Evolutionary conservation across 495 filamentous ascomycete genomes (phyloP).

Genomic region (Penicillium desertorum): DNA sequence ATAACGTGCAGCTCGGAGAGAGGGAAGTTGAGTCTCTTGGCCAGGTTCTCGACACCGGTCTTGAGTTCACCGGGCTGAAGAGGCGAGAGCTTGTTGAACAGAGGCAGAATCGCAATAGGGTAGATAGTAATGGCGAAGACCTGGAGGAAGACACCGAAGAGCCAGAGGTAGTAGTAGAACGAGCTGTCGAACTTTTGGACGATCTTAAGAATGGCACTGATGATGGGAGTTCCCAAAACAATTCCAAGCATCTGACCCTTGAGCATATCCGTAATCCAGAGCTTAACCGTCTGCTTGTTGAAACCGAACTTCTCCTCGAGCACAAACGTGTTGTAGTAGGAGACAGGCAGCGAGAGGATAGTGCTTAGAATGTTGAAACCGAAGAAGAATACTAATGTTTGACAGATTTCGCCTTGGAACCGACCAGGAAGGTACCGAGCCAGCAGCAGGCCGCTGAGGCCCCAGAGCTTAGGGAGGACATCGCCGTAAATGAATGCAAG

Average conservation of each 20-base stretch:
- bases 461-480: constrained; percentile 87
- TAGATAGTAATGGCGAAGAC: constrained; percentile 94
- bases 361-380: constrained; percentile 79
- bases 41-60: constrained; percentile 81
- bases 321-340: constrained; percentile 90
- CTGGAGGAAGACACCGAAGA: constrained; percentile 84
- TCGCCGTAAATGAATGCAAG: constrained; percentile 85
- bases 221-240: constrained; percentile 78
- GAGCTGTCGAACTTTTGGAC: constrained; percentile 84
- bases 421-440: constrained; percentile 68
- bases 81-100: constrained; percentile 98
- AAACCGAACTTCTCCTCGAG: constrained; percentile 97
- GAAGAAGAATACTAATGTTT: constrained; percentile 90
- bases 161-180: constrained; percentile 98
- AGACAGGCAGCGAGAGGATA: constrained; percentile 72
- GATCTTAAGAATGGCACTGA: constrained; percentile 86
- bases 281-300: constrained; percentile 90
- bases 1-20: constrained; percentile 90
- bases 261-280: constrained; percentile 89
- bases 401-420: constrained; percentile 89
- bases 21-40: constrained; percentile 83
- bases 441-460: constrained; percentile 70
- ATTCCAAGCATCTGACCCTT: constrained; percentile 83
- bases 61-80: constrained; percentile 84
- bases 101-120: constrained; percentile 86